Evolutionary conservation across 2,329 filamentous ascomycete genomes (phyloP).

Genomic region (Ceratocystis diversiconidia): DNA sequence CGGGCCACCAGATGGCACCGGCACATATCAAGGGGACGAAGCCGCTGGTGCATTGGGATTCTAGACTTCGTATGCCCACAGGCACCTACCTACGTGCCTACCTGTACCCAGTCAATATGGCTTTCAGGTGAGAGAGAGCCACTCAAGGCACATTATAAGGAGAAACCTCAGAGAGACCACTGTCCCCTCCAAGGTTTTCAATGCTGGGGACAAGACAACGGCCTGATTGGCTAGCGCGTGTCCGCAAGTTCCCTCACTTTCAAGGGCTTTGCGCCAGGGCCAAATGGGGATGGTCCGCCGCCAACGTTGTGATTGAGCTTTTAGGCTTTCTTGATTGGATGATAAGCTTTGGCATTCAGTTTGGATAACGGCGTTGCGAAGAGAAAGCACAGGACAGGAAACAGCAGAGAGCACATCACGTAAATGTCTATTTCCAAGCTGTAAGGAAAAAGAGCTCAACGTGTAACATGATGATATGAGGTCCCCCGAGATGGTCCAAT

Average conservation of each 20-base stretch:
- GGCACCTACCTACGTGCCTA: neutral
- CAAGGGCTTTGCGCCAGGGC: neutral
- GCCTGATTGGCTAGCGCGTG: neutral
- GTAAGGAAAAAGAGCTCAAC: neutral
- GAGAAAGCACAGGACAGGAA: neutral
- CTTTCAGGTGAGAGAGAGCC: slow-evolving; percentile 7
- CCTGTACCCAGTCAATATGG: slow-evolving; percentile 1
- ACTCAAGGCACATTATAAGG: neutral
- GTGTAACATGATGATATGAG: neutral
- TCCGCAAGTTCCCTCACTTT: neutral
- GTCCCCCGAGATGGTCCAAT: neutral
- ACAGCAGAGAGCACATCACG: neutral
- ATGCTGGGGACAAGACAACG: neutral
- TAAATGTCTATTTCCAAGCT: no score
- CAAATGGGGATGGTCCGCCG: neutral
- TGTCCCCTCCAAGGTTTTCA: neutral
- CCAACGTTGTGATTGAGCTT: neutral
- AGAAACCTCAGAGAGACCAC: slow-evolving; percentile 1
- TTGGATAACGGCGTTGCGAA: neutral
- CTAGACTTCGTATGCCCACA: slow-evolving; percentile 2
- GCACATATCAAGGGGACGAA: neutral
- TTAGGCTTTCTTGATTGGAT: slow-evolving; percentile 1
- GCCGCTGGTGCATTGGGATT: neutral
- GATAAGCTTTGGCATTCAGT: neutral
- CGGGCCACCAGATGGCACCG: neutral